These are phyloP conservation scores for Mitragyna speciosa DNA, from an alignment of 257 asterid species.

Conservation along the genomic window DNA sequence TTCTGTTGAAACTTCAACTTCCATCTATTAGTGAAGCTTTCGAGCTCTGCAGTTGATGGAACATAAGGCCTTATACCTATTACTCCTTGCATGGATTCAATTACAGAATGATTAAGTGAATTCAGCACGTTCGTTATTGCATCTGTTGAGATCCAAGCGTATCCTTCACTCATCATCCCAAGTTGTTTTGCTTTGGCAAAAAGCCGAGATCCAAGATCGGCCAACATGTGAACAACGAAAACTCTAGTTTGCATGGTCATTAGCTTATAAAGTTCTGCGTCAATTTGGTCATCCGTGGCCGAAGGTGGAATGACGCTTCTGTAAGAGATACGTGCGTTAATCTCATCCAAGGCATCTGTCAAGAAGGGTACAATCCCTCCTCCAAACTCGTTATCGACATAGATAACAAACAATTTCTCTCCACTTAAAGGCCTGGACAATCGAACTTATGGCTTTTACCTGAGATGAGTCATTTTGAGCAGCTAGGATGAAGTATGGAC, in stretches of 20 bases:
- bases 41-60: slow-evolving; percentile 23
- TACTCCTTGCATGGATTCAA: slow-evolving; percentile 50
- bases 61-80: slow-evolving; percentile 42
- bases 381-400: slow-evolving; percentile 8
- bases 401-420: slow-evolving; percentile 28
- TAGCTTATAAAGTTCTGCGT: slow-evolving; percentile 36
- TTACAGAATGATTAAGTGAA: slow-evolving; percentile 22
- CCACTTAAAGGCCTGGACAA: slow-evolving; percentile 44
- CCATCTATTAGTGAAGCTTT: slow-evolving; percentile 29
- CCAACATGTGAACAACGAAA: slow-evolving; percentile 37
- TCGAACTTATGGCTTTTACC: slow-evolving; percentile 33
- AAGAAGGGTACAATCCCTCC: slow-evolving; percentile 27
- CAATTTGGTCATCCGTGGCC: slow-evolving; percentile 38
- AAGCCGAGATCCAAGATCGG: slow-evolving; percentile 30
- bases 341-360: slow-evolving; percentile 28
- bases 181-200: slow-evolving; percentile 22
- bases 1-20: slow-evolving; percentile 18
- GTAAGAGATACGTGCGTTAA: slow-evolving; percentile 30
- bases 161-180: too few relatives aligned
- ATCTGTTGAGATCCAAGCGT: too few relatives aligned
- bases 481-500: slow-evolving; percentile 36
- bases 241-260: slow-evolving; percentile 47
- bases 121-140: neutral
- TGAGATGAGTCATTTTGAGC: slow-evolving; percentile 36
- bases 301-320: slow-evolving; percentile 29